Evolutionary conservation across 2,329 filamentous ascomycete genomes (phyloP), one percentile per base, ranked within the genome.

Genomic region (Diatrype stigma): DNA sequence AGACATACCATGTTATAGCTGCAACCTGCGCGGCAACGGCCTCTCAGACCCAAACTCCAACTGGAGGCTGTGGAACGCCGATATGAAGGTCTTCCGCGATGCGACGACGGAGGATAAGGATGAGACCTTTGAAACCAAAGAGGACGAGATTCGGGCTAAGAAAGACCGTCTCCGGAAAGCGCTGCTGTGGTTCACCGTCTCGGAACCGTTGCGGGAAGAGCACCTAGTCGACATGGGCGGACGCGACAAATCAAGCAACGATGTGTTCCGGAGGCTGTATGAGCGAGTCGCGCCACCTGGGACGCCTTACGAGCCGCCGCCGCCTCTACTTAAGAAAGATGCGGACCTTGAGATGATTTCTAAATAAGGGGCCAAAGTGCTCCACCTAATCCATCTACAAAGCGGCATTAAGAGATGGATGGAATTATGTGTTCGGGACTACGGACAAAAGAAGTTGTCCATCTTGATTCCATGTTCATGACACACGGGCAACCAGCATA

Each of bases 51-150:
- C 26, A 11, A 50, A 42, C 23, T 50, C 48, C 42, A 50, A 50
- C 35, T 50, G 44, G 48, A 42, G 35, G 44, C 48, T 46, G 3
- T 50, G 48, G 48, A 50, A 50, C 23, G 44, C 48, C 6, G 44
- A 50, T 34, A 42, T 46, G 34, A 46, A 46, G 34, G 44, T 50
- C 5, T 50, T 38, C 42, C 44, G 48, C 14, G 48, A 35, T 10
- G 48, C 48, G 48, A 50, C 48, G n/a, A 16, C n/a, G 2, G 19
- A n/a, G 7, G 42, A 45, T 12, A 42, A 46, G 11, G 44, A 46
- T 2, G 44, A 50, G 38, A 42, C 32, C 28, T 50, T 50, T 22
- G n/a, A 42, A 3, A 46, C 42, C 6, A 42, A 50, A 22, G 44
- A 46, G 7, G 48, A 45, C 12, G 48, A 50, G 42, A 21, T 50